Percentiles rank a stretch among this genome's conserved stretches.
These are phyloP conservation scores for Withania somnifera DNA, from an alignment of 305 asterid species.

Conservation along the genomic window DNA sequence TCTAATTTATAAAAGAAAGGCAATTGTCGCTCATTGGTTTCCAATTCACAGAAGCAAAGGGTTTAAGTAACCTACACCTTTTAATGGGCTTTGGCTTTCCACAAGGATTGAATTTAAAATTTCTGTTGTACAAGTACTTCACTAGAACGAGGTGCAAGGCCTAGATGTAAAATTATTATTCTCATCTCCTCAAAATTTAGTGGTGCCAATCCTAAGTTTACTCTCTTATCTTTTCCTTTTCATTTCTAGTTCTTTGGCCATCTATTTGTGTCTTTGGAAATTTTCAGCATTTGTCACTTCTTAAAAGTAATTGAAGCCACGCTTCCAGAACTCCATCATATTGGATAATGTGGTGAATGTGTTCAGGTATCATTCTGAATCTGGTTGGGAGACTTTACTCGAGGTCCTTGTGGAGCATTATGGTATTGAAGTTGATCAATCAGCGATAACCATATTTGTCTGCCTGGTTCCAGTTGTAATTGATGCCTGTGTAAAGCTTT, in stretches of 20 bases:
- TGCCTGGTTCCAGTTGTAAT: conserved; percentile 66
- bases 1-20: neutral
- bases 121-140: neutral
- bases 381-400: conserved; percentile 78
- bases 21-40: neutral
- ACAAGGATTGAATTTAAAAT: neutral
- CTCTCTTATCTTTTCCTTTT: neutral
- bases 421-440: conserved; percentile 68
- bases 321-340: neutral
- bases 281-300: neutral
- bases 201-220: neutral
- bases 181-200: neutral
- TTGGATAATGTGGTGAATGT: neutral
- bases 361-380: conserved; percentile 89
- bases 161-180: neutral
- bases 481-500: conserved; percentile 87
- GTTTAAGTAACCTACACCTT: neutral
- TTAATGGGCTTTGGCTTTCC: neutral
- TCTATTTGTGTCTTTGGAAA: neutral
- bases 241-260: neutral
- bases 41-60: neutral
- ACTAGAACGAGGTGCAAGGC: neutral
- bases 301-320: neutral
- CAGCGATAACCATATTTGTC: conserved; percentile 58
- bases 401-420: conserved; percentile 76